Evolutionary conservation across 148 eudicot species (phyloP), one percentile per base, ranked within the genome.

Genomic region (Rhododendron ovatum): DNA sequence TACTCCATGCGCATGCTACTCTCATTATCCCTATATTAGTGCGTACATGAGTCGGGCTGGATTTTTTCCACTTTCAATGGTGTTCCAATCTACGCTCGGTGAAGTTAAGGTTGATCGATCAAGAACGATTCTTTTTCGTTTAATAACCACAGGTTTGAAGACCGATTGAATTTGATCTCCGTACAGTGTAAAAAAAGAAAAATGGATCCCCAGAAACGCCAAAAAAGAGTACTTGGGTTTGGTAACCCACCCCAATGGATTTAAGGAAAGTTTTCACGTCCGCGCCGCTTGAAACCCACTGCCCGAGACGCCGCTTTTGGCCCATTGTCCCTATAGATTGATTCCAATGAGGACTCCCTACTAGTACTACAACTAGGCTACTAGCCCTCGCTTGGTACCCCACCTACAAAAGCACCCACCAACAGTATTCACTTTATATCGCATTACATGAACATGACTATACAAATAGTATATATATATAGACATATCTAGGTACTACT

Each of bases 261-360:
- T 6, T 71, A 28, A 71, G 39, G 41, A 71, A 2, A 13, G 76
- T 30, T 71, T 65, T 71, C 39, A 71, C 76, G 76, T 71, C 76
- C 76, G 76, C 76, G 76, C 76, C 39, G 76, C 2, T 28, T 71
- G 76, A 30, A 14, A 71, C 1, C 7, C 76, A 71, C 76, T 71
- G 76, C 76, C 76, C 76, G 76, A 71, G 76, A 71, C 76, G 39
- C 39, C 76, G 76, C 76, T 71, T 71, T 71, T 28, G 37, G 76
- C 76, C 20, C 39, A 13, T 30, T 71, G 76, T 71, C 76, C 76
- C 76, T 71, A 30, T 41, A 41, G 43, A 41, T 59, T 30, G 37
- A 30, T 30, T 28, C 39, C 39, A 11, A 28, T 13, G 10, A 12
- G 12, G 76, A 30, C 39, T 28, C 30, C 76, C 76, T 28, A 67